A percentile compares a stretch with the other conserved stretches of the same genome.
These are phyloP conservation scores for Phoma herbarum DNA, from an alignment of 2,329 filamentous ascomycete species.

Conservation along the genomic window DNA sequence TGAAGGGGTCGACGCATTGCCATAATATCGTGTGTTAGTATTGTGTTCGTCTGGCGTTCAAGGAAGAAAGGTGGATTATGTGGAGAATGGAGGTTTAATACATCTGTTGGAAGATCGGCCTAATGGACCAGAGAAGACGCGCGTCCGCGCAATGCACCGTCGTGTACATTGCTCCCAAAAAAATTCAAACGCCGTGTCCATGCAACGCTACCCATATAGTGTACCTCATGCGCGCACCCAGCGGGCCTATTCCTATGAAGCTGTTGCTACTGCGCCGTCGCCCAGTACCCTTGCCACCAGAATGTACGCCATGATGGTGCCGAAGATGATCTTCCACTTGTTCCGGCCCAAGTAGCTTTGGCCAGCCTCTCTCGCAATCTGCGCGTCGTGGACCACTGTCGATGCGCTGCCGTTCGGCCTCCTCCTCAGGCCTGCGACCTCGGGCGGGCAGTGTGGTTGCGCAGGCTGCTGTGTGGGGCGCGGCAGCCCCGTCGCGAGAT, in stretches of 20 bases:
- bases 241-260: too few relatives aligned
- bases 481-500: constrained; percentile 75
- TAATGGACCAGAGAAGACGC: neutral
- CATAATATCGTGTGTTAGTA: too few relatives aligned
- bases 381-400: constrained; percentile 78
- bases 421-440: constrained; percentile 70
- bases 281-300: constrained; percentile 78
- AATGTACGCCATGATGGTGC: constrained; percentile 81
- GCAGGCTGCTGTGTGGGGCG: constrained; percentile 58
- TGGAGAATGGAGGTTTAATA: neutral
- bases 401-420: constrained; percentile 65
- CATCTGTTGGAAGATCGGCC: neutral
- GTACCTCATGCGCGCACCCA: too few relatives aligned
- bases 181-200: constrained; percentile 13
- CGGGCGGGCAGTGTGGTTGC: constrained; percentile 66
- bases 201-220: constrained; percentile 5
- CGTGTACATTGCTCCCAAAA: neutral
- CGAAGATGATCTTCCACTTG: constrained; percentile 76
- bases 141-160: neutral
- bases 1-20: too few relatives aligned
- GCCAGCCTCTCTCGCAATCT: constrained; percentile 78
- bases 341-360: constrained; percentile 84
- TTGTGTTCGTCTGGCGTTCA: too few relatives aligned
- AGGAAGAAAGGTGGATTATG: too few relatives aligned
- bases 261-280: constrained; percentile 47